Base-by-base conservation (phyloP, 129 eudicot species). In the Flaveria sonorensis region DNA sequence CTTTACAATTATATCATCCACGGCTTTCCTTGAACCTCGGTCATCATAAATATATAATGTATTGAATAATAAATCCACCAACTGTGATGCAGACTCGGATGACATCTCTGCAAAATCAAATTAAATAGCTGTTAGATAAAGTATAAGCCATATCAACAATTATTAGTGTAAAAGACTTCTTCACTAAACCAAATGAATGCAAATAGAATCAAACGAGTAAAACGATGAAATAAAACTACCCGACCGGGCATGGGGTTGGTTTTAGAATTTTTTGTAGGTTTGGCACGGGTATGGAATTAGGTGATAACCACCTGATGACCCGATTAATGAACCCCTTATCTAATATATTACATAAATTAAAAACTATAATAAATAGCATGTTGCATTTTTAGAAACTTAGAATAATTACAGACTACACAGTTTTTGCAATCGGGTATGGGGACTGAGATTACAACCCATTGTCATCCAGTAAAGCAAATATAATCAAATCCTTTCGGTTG, bases 11-110 rank as follows among this genome's bases (percentile, higher is more conserved):
- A 92, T 82, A 77, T 82, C 87, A 82, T 95, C 99, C 81, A 95
- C 99, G 71, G 91, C 91, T 73, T 86, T 92, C 88, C 92, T 91
- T 74, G 99, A 95, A 77, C 90, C 88, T 72, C 82, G 92, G 74
- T 95, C 99, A 74, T 95, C 99, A 70, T 92, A 95, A 20, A 87
- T 85, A 77, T 18, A 82, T 74, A 88, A 80, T 53, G 99, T 95
- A 77, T 57, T 86, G 79, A 89, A 92, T 70, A 95, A 73, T 75
- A 88, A 64, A 83, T 92, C 99, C 68, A 89, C 92, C 87, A 95
- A 67, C 40, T 82, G 84, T 6, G 90, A 86, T 40, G 86, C 88
- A 79, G 86, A 73, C 78, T 95, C 99, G 14, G 83, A 26, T 23
- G 97, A 82, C 88, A 92, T 85, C 81, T 92, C 94, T 87, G 87